These are phyloP conservation scores for Neospora caninum DNA, from an alignment of 169 alveolate genomes.

Conservation along the genomic window DNA sequence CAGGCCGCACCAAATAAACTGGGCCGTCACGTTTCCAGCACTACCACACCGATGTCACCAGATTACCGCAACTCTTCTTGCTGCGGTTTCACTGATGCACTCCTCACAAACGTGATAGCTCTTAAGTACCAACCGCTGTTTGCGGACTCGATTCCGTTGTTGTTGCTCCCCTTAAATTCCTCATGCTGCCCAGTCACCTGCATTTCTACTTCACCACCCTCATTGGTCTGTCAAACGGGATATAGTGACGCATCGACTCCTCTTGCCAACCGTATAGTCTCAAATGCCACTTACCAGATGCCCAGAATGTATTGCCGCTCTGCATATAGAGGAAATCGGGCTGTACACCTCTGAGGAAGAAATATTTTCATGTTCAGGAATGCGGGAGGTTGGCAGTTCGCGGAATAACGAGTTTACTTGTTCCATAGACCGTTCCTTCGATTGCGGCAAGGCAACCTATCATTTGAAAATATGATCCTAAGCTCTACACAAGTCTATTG, in stretches of 20 bases:
- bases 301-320: slow-evolving; percentile 87
- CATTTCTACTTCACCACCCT: slow-evolving; percentile 67
- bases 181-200: slow-evolving; percentile 25
- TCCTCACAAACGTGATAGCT: slow-evolving; percentile 48
- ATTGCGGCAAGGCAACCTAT: slow-evolving; percentile 72
- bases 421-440: slow-evolving; percentile 71
- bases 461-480: background rate
- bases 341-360: slow-evolving; percentile 70
- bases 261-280: background rate
- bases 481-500: slow-evolving; percentile 42
- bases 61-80: background rate
- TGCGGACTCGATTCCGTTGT: slow-evolving; percentile 48
- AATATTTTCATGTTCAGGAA: background rate
- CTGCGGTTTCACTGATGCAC: background rate
- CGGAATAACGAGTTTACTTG: background rate
- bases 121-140: slow-evolving; percentile 51
- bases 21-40: background rate
- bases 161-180: slow-evolving; percentile 24
- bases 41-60: background rate
- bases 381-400: background rate
- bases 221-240: slow-evolving; percentile 31
- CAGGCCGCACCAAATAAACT: background rate
- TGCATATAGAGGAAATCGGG: slow-evolving; percentile 86
- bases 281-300: slow-evolving; percentile 26
- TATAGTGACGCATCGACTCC: background rate